Evolutionary conservation across 2,329 filamentous ascomycete species (phyloP).

Genomic region (Elsinoe arachidis): DNA sequence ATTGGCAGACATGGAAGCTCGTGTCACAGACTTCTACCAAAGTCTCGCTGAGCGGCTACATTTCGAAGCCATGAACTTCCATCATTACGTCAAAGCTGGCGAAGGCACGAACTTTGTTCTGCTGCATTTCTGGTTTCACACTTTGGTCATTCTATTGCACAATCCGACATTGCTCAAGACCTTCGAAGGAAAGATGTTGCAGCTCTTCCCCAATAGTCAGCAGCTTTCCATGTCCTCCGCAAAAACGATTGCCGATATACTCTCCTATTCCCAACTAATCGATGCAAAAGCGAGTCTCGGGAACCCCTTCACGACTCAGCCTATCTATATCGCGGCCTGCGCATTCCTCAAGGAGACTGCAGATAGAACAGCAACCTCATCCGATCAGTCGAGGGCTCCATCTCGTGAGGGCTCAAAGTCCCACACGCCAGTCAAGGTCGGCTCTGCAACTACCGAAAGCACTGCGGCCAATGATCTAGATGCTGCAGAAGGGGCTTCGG

Average conservation of each 20-base stretch:
- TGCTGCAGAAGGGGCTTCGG: constrained; percentile 14
- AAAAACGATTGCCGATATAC: constrained; percentile 83
- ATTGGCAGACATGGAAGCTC: constrained; percentile 68
- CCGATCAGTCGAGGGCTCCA: constrained; percentile 45
- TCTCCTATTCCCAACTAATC: constrained; percentile 77
- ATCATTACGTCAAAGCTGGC: constrained; percentile 69
- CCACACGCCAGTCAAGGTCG: constrained; percentile 35
- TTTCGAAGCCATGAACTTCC: constrained; percentile 81
- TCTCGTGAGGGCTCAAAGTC: constrained; percentile 11
- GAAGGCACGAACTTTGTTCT: constrained; percentile 83
- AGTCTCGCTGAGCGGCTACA: constrained; percentile 64
- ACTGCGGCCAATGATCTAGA: constrained; percentile 18
- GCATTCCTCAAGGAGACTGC: constrained; percentile 79
- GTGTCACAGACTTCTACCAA: constrained; percentile 67
- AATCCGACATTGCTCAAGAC: constrained; percentile 75
- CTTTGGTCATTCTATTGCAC: constrained; percentile 74
- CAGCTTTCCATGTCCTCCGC: constrained; percentile 79
- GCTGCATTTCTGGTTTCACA: constrained; percentile 83
- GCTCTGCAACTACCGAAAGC: constrained; percentile 19
- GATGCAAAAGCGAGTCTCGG: constrained; percentile 79
- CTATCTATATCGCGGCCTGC: constrained; percentile 84
- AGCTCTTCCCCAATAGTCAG: constrained; percentile 69
- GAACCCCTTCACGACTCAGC: constrained; percentile 79
- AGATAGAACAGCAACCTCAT: constrained; percentile 55
- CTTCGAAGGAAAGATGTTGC: constrained; percentile 59